A percentile compares a stretch with the other conserved stretches of the same genome.
Conservation (phyloP, 2,329 filamentous ascomycete species). For the Xylaria sp. region DNA sequence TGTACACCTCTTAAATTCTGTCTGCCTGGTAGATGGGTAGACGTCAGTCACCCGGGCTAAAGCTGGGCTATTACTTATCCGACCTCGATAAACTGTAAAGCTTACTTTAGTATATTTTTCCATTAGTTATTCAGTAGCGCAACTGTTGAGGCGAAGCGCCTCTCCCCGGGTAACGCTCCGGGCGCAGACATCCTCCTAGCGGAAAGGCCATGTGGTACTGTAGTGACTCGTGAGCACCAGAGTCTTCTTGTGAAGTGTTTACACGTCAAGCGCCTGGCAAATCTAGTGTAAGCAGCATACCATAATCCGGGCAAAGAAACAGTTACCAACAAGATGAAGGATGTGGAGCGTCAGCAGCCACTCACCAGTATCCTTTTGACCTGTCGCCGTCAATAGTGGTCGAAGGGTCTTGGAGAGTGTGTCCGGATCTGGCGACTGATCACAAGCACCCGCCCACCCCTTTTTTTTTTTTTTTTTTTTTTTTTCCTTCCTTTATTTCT, state of each 20-base stretch:
- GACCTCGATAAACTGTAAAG: neutral
- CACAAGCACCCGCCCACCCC: conserved; percentile 47
- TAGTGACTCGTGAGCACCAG: neutral
- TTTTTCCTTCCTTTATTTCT: neutral
- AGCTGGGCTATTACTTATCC: neutral
- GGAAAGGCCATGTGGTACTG: neutral
- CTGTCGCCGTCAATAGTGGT: conserved; percentile 7
- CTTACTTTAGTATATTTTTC: neutral
- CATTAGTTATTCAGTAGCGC: conserved; percentile 6
- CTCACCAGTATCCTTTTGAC: conserved; percentile 28
- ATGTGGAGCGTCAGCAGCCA: conserved; percentile 48
- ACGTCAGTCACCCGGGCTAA: neutral
- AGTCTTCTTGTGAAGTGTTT: conserved; percentile 27
- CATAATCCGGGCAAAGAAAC: conserved; percentile 35
- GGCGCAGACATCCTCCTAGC: neutral
- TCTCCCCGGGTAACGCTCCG: neutral
- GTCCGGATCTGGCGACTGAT: conserved; percentile 34
- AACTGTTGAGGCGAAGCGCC: neutral
- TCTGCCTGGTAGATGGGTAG: neutral
- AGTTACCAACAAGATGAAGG: conserved; percentile 48
- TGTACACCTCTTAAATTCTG: neutral
- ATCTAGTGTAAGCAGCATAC: neutral
- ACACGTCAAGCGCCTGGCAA: conserved; percentile 42
- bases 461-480: conserved; percentile 28
- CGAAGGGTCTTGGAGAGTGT: neutral